Evolutionary conservation across 805 yeast genomes (phyloP).

Genomic region (Candida oleophila): DNA sequence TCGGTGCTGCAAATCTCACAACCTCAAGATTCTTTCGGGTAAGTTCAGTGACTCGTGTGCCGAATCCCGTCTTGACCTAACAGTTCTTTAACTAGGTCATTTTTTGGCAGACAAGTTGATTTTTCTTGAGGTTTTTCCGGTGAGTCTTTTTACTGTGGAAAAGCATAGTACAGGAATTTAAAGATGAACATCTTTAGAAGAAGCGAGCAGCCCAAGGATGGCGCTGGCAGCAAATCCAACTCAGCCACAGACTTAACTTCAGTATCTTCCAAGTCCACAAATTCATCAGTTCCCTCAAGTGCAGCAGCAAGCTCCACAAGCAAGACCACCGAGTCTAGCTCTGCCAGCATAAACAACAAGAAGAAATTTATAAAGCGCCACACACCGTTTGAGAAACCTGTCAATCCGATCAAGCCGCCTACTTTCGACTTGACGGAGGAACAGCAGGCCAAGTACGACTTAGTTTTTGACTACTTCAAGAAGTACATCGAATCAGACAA

Average conservation of each 20-base stretch:
- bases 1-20: neutral
- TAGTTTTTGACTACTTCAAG: conserved; percentile 28
- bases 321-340: conserved; percentile 1
- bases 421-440: conserved; percentile 26
- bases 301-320: conserved; percentile 7
- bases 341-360: conserved; percentile 10
- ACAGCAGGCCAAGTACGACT: conserved; percentile 30
- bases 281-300: conserved; percentile 8
- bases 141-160: too few species aligned
- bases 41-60: neutral
- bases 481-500: conserved; percentile 20
- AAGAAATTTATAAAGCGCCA: conserved; percentile 32
- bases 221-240: neutral
- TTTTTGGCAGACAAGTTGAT: too few species aligned
- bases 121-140: too few species aligned
- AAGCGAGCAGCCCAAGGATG: conserved; percentile 6
- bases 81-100: too few species aligned
- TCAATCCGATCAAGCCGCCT: conserved; percentile 32
- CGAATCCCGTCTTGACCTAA: too few species aligned
- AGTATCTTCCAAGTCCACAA: conserved; percentile 15
- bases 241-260: conserved; percentile 15
- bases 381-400: conserved; percentile 39
- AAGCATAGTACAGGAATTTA: neutral
- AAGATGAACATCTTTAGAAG: conserved; percentile 19
- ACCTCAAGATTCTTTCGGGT: neutral